These are phyloP conservation scores for Aaosphaeria arxii DNA, from an alignment of 2,329 filamentous ascomycete species.

Conservation along the genomic window DNA sequence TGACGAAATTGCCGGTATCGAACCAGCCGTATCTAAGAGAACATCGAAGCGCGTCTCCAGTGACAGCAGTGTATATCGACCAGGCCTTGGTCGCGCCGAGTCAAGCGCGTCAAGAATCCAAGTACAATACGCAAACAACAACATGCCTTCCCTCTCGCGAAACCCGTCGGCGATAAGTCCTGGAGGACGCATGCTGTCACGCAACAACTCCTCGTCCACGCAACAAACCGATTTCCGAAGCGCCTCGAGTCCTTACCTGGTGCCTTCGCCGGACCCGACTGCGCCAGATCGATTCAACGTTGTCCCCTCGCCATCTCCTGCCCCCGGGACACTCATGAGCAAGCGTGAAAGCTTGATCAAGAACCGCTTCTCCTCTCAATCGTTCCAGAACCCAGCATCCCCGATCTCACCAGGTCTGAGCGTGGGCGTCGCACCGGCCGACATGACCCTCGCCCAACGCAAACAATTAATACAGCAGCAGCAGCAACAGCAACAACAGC, in stretches of 20 bases:
- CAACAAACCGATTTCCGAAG: constrained; percentile 21
- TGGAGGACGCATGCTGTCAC: background rate
- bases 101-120: constrained; percentile 20
- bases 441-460: constrained; percentile 70
- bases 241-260: constrained; percentile 27
- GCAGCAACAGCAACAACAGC: background rate
- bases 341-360: constrained; percentile 54
- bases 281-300: constrained; percentile 32
- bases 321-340: constrained; percentile 50
- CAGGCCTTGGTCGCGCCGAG: constrained; percentile 16
- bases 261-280: constrained; percentile 11
- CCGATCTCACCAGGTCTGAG: constrained; percentile 23
- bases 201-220: background rate
- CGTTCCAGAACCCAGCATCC: constrained; percentile 28
- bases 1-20: constrained; percentile 17
- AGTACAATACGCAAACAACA: background rate
- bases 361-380: constrained; percentile 36
- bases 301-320: constrained; percentile 27
- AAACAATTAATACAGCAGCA: constrained; percentile 36
- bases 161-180: constrained; percentile 1
- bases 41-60: constrained; percentile 22
- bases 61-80: constrained; percentile 16
- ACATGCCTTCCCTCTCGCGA: background rate
- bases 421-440: constrained; percentile 48
- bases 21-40: constrained; percentile 14